Base-by-base conservation (phyloP, 495 filamentous ascomycete genomes). In the Neohortaea acidophila region DNA sequence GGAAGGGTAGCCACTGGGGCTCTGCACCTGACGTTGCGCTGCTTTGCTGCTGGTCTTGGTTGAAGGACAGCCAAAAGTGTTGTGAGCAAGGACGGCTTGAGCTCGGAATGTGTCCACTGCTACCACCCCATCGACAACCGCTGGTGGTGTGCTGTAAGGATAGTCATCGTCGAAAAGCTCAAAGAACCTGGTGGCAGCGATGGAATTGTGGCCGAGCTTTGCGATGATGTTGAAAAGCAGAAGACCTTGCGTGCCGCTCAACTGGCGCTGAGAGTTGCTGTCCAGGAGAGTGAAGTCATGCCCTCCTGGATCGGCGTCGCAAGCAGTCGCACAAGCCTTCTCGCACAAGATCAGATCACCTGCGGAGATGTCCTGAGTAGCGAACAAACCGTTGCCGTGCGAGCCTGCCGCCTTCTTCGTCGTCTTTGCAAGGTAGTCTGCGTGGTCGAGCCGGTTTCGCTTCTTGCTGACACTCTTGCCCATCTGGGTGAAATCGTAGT, bases 21-120 rank as follows among this genome's bases (percentile, higher is more conserved):
- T n/a, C n/a, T n/a, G n/a, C n/a, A 27, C 24, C n/a, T 27, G 24
- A 8, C 24, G 8, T 27, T 27, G 24, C 24, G 24, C 7, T 27
- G 8, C 24, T 27, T n/a, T 27, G 7, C n/a, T 27, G 7, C 24
- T 7, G 7, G 8, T 8, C 24, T 8, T 8, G 24, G n/a, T 7
- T n/a, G 24, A 27, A 27, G 8, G 24, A 29, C 47, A 51, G 17
- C 8, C 24, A n/a, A 27, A 27, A n/a, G 8, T n/a, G 24, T 27
- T 27, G 24, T n/a, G 24, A 7, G 7, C 24, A 8, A 27, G 24
- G n/a, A 27, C n/a, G 54, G 19, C 11, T 54, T 43, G 2, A 48
- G 43, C 14, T 46, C 42, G 13, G 34, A 26, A 27, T 1, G 36
- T 39, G 45, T 19, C n/a, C 11, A 13, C 43, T 22, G n/a, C 43